Conservation (phyloP, 2,329 filamentous ascomycete species). For the Pseudocercospora cruenta region DNA sequence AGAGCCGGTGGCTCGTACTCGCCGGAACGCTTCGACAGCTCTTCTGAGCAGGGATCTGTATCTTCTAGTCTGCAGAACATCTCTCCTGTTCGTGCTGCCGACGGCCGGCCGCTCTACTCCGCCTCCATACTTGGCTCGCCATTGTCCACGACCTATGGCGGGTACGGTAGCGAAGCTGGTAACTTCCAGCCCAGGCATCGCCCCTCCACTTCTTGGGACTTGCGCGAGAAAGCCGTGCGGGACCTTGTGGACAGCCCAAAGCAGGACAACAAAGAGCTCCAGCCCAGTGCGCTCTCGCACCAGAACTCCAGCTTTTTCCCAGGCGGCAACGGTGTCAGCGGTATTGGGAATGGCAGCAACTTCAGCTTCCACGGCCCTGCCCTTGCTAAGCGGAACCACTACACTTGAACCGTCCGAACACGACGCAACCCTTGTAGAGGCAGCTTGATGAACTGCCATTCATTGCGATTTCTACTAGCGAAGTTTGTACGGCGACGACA, state of each 20-base stretch:
- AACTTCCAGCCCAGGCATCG: not conserved
- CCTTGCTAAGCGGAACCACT: not conserved
- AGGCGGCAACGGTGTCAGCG: not conserved
- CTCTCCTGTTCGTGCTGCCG: slow-evolving; percentile 16
- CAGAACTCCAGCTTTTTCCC: slow-evolving; percentile 1
- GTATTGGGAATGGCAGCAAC: not conserved
- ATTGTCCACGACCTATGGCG: not conserved
- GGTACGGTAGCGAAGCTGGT: not conserved
- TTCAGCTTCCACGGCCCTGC: slow-evolving; percentile 7
- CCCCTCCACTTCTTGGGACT: slow-evolving; percentile 11
- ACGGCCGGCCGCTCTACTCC: slow-evolving; percentile 11
- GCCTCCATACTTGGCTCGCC: slow-evolving; percentile 18
- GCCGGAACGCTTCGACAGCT: slow-evolving; percentile 19
- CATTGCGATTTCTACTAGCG: not conserved
- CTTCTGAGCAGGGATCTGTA: slow-evolving; percentile 7
- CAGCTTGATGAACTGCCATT: not conserved
- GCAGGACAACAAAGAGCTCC: not conserved
- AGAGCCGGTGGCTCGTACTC: slow-evolving; percentile 1
- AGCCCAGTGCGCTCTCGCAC: not conserved
- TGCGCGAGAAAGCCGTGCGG: slow-evolving; percentile 9
- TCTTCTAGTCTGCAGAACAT: slow-evolving; percentile 14
- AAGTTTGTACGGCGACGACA: not conserved
- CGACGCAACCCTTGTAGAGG: not conserved
- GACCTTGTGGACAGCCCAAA: slow-evolving; percentile 11
- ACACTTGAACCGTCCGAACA: not conserved